These are phyloP conservation scores for Exophiala dermatitidis DNA, from an alignment of 2,329 filamentous ascomycete genomes.

Conservation along the genomic window DNA sequence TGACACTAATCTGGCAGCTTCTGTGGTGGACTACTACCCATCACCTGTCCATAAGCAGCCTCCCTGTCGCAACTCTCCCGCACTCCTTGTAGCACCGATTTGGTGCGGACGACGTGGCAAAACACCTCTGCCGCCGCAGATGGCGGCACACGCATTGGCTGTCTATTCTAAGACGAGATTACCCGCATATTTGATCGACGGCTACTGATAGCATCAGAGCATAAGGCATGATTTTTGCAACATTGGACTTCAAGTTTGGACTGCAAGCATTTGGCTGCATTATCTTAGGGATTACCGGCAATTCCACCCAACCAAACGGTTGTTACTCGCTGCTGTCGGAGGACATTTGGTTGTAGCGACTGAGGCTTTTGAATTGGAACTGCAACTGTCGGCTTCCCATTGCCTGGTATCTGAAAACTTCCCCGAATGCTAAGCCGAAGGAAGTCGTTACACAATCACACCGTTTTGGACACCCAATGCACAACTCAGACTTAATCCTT, in stretches of 20 bases:
- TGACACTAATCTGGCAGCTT: not conserved
- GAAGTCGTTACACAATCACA: constrained; percentile 17
- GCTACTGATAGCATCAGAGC: not conserved
- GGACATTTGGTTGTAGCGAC: not conserved
- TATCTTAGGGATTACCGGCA: not conserved
- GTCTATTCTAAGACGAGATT: not conserved
- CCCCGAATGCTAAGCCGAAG: not conserved
- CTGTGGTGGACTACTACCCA: not conserved
- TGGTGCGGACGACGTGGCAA: not conserved
- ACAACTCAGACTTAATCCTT: constrained; percentile 66
- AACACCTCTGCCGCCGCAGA: not conserved
- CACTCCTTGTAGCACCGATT: not conserved
- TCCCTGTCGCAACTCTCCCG: not conserved
- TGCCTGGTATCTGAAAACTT: constrained; percentile 2
- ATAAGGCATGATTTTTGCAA: not conserved
- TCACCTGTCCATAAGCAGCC: not conserved
- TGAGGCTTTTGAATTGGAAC: not conserved
- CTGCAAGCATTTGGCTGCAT: not conserved
- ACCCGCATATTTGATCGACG: not conserved
- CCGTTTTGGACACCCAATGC: constrained; percentile 9
- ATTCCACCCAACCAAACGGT: too few relatives aligned
- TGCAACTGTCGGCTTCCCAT: constrained; percentile 1
- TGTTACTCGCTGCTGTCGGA: too few relatives aligned
- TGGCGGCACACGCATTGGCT: not conserved
- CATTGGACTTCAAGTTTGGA: not conserved